Conservation (phyloP, 73 alveolate species). For the Paramecium caudatum region DNA sequence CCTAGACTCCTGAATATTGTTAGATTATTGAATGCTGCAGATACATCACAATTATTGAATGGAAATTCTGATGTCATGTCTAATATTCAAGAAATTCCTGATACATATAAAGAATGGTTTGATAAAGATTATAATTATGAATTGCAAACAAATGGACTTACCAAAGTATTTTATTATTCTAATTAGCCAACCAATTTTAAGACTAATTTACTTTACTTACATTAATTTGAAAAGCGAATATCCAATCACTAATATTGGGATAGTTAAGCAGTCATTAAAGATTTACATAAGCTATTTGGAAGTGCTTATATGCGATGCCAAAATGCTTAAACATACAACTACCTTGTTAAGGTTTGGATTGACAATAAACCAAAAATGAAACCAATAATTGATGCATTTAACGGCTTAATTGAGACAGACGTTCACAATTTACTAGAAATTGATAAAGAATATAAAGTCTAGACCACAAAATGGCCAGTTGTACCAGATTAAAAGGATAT, state of each 20-base stretch:
- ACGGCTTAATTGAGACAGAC: slow-evolving; percentile 20
- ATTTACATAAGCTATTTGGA: slow-evolving; percentile 30
- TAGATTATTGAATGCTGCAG: neutral
- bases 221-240: neutral
- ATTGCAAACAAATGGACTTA: neutral
- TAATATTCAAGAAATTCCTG: neutral
- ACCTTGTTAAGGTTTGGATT: neutral
- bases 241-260: slow-evolving; percentile 23
- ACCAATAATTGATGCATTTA: neutral
- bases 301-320: slow-evolving; percentile 1
- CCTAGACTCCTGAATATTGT: slow-evolving; percentile 7
- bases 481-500: slow-evolving; percentile 64
- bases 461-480: slow-evolving; percentile 70
- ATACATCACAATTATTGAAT: neutral
- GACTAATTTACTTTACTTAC: slow-evolving; percentile 9
- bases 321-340: neutral
- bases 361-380: neutral
- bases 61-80: neutral
- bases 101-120: slow-evolving; percentile 64
- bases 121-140: neutral
- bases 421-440: slow-evolving; percentile 28
- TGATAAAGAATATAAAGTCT: slow-evolving; percentile 55
- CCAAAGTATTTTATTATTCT: neutral
- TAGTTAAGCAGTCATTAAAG: neutral
- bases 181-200: slow-evolving; percentile 34